Base-by-base conservation (phyloP, 371 early-diverging fungal genomes). In the Syncephalastrum sp. region DNA sequence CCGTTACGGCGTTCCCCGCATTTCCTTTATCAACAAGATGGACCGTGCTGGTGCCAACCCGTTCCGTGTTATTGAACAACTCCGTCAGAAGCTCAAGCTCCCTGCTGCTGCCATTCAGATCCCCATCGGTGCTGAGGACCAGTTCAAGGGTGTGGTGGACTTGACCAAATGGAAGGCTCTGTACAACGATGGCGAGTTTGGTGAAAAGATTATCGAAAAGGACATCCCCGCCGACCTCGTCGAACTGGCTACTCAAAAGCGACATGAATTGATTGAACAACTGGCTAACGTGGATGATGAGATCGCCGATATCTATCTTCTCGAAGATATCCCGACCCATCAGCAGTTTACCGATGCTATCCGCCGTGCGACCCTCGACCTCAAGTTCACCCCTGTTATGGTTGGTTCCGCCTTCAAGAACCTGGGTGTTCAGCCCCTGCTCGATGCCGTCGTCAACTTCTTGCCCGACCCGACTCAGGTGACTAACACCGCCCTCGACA, bases 21-120 rank as follows among this genome's bases (percentile, higher is more conserved):
- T 91, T 57, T 87, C 88, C 50, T 93, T 93, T 57, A 87, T 95
- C 64, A 94, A 92, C 84, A 94, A 93, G 81, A 88, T 92, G 91
- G 93, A 93, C 75, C 85, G 91, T 69, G 91, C 94, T 50, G 98
- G 98, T 61, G 93, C 98, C 14, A 97, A 97, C 65, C 96, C 98
- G 0, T 85, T 81, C 78, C 87, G 93, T 64, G 91, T 96, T 38
- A 84, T 96, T 59, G 94, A 93, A 15, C 94, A 95, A 81, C 77
- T 97, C 57, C 83, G 93, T 43, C 75, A 77, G 57, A 97, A 97
- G 72, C 85, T 98, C 57, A 90, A 87, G 68, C 75, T 96, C 60
- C 84, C 85, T 53, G 95, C 94, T 45, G 96, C 95, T n/a, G 90
- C 93, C 27, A 69, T 96, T 49, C 97, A 96, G 72, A 85, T 96